Percentiles rank a stretch among this genome's conserved stretches.
Conservation (phyloP, 306 rosid species). For the Adenanthera pavonina region DNA sequence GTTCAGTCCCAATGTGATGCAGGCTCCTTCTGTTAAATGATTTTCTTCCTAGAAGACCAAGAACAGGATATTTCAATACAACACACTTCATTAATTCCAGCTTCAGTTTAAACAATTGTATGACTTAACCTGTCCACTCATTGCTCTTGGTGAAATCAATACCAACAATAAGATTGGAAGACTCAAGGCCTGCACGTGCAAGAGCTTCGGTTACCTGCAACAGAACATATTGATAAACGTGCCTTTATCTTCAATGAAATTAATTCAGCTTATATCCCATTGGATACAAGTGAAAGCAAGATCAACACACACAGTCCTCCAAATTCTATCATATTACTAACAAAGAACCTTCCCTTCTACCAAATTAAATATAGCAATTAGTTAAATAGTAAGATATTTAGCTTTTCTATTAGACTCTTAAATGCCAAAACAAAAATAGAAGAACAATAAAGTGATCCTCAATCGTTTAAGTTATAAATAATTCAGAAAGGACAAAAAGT, state of each 20-base stretch:
- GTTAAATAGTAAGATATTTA: not conserved
- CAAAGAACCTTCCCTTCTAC: not conserved
- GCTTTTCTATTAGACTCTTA: not conserved
- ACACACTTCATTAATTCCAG: constrained; percentile 14
- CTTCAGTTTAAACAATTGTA: constrained; percentile 2
- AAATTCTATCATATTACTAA: constrained; percentile 12
- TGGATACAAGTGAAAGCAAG: not conserved
- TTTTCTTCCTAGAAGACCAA: constrained; percentile 58
- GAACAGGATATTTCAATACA: constrained; percentile 49
- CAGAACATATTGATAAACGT: constrained; percentile 5
- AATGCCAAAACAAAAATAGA: not conserved
- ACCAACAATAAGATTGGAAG: constrained; percentile 93
- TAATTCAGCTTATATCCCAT: constrained; percentile 10
- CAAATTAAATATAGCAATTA: constrained; percentile 23
- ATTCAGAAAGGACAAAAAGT: not conserved
- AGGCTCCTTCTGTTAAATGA: constrained; percentile 76
- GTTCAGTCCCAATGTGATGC: constrained; percentile 78
- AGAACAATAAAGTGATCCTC: not conserved
- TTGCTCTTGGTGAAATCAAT: constrained; percentile 97
- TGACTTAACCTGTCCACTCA: constrained; percentile 90
- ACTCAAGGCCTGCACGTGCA: constrained; percentile 93
- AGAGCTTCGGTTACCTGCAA: constrained; percentile 93
- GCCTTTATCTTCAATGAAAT: constrained; percentile 29
- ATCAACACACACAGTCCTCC: constrained; percentile 3
- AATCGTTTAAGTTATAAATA: not conserved